Evolutionary conservation across 768 basidiomycete genomes (phyloP), one percentile per base, ranked within the genome.

Genomic region (Rhodotorula sphaerocarpa): DNA sequence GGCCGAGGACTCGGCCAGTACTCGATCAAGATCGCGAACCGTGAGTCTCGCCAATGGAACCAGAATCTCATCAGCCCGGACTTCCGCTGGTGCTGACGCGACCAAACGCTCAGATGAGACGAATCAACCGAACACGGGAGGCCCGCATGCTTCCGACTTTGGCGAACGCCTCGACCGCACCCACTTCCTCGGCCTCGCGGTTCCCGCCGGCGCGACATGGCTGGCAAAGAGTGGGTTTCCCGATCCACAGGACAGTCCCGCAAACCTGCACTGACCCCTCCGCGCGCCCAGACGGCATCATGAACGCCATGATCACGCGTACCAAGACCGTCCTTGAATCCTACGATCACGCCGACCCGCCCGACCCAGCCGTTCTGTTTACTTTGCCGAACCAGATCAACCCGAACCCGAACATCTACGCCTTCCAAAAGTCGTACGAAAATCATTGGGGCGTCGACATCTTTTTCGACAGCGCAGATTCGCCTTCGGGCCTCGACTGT

Each of bases 361-460:
- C 92, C 0, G 88, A 92, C 70, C 85, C 92, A 2, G 86, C 90
- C 5, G 87, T 85, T 69, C 74, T 86, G 20, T 79, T 92, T 15
- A 84, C 84, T 44, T 77, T 95, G 5, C 80, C 87, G 3, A 85
- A 95, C 70, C 85, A 88, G 51, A 78, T 83, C 12, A 80, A 83
- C 57, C 79, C 80, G 18, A 81, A 80, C 45, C 86, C 86, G 74
- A 93, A 90, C 72, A 79, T 95, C 31, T 90, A 80, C 72, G 90
- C 86, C 16, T 80, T 92, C 50, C 92, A 97, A 75, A 92, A 90
- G 73, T 79, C 79, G 7, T 90, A 86, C 64, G 85, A 88, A 16
- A 90, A 88, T 2, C 78, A 81, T 33, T 96, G 93, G 77, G 82
- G 86, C 61, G 90, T 92, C 72, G 93, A 97, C 70, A 80, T 96